Evolutionary conservation across 129 eudicot species (phyloP).

Genomic region (Flaveria trinervia): DNA sequence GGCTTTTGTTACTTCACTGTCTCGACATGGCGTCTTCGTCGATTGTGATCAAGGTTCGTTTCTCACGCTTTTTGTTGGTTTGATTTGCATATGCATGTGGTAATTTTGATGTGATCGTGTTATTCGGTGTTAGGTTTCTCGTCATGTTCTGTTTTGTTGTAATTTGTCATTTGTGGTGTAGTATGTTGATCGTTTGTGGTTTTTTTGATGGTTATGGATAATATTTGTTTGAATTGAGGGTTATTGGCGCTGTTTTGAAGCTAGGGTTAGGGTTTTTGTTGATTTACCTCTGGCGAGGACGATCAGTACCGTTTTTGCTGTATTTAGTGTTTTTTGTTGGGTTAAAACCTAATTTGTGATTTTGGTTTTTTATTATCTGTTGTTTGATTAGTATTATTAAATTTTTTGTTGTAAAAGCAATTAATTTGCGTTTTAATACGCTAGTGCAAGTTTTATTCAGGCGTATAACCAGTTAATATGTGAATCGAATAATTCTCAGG

Average conservation of each 20-base stretch:
- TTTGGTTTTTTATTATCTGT: not conserved
- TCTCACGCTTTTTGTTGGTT: not conserved
- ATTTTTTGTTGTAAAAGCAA: not conserved
- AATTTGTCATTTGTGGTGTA: not conserved
- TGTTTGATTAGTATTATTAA: not conserved
- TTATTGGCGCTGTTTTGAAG: conserved; percentile 8
- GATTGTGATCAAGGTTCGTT: conserved; percentile 42
- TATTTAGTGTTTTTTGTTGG: not conserved
- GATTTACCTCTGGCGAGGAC: not conserved
- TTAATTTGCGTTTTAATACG: not conserved
- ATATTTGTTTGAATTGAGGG: not conserved
- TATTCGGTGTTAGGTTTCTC: not conserved
- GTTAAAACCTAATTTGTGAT: not conserved
- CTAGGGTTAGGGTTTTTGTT: conserved; percentile 38
- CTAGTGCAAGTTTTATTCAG: not conserved
- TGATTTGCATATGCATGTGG: not conserved
- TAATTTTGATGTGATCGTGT: not conserved
- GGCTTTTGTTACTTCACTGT: conserved; percentile 27
- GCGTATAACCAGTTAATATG: not conserved
- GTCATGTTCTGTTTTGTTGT: not conserved
- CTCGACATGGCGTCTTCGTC: conserved; percentile 39
- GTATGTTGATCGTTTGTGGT: conserved; percentile 1
- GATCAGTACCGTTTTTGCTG: conserved; percentile 12
- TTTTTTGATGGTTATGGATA: conserved; percentile 4
- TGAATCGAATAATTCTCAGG: not conserved